A percentile compares a stretch with the other conserved stretches of the same genome.
These are phyloP conservation scores for Xenoacremonium recifei DNA, from an alignment of 2,329 filamentous ascomycete species.

Conservation along the genomic window DNA sequence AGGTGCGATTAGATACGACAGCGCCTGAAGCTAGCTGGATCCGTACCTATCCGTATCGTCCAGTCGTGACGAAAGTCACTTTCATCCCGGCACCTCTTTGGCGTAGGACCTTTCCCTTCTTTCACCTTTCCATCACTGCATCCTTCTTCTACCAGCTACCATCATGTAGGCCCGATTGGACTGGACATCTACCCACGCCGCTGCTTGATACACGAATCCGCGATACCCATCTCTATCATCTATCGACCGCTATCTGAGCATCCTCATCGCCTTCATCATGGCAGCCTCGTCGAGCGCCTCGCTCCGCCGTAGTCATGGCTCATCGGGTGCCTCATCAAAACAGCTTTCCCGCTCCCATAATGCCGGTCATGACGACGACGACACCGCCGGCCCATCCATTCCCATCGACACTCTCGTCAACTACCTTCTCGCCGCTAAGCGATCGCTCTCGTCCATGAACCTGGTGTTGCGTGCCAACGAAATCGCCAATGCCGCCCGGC, in stretches of 20 bases:
- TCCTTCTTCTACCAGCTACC: background rate
- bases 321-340: constrained; percentile 34
- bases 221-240: too few relatives aligned
- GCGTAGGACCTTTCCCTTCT: too few relatives aligned
- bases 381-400: constrained; percentile 18
- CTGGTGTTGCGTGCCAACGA: constrained; percentile 85
- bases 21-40: too few relatives aligned
- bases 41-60: too few relatives aligned
- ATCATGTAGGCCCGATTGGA: too few relatives aligned
- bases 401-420: constrained; percentile 75
- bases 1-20: too few relatives aligned
- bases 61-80: too few relatives aligned
- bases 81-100: too few relatives aligned
- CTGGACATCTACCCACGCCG: too few relatives aligned
- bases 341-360: constrained; percentile 28
- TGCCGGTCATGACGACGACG: constrained; percentile 18
- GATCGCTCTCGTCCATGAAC: constrained; percentile 79
- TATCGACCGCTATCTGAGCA: too few relatives aligned
- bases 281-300: constrained; percentile 35
- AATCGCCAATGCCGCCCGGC: constrained; percentile 73
- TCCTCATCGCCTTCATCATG: constrained; percentile 25
- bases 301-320: constrained; percentile 35
- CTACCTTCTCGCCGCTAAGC: constrained; percentile 83
- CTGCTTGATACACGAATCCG: background rate
- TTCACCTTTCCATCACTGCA: constrained; percentile 1